phyloP scores from a whole-genome alignment of 306 rosid species.

The Cicer chorassanicum region DNA sequence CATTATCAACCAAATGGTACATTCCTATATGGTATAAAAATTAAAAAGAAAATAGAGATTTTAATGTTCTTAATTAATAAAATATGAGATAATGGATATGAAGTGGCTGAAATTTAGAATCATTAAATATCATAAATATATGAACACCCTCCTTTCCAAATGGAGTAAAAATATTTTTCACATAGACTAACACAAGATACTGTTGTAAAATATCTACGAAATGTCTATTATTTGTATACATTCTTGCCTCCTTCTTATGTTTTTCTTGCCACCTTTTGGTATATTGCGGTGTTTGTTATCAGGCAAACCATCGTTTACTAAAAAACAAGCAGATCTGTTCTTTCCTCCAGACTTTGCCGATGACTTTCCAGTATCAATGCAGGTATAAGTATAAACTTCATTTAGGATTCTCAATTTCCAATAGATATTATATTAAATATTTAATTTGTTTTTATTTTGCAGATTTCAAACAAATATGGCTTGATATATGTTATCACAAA shows the following conservation, averaged over 20 bases:
- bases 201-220: not conserved
- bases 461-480: slow-evolving; percentile 77
- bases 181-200: slow-evolving; percentile 1
- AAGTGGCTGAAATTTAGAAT: slow-evolving; percentile 19
- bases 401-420: slow-evolving; percentile 34
- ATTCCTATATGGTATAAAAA: slow-evolving; percentile 18
- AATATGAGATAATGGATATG: slow-evolving; percentile 21
- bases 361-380: slow-evolving; percentile 90
- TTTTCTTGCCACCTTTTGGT: slow-evolving; percentile 18
- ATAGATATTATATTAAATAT: slow-evolving; percentile 35
- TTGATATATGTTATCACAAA: slow-evolving; percentile 78
- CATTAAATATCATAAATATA: not conserved
- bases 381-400: slow-evolving; percentile 55
- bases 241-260: slow-evolving; percentile 14
- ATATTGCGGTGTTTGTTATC: slow-evolving; percentile 44
- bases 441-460: slow-evolving; percentile 40
- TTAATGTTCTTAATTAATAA: slow-evolving; percentile 8
- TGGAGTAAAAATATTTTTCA: slow-evolving; percentile 23
- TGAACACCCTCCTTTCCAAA: slow-evolving; percentile 3
- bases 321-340: slow-evolving; percentile 83
- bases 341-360: slow-evolving; percentile 88
- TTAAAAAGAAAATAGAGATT: not conserved
- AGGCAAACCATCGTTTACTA: slow-evolving; percentile 76
- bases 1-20: slow-evolving; percentile 13
- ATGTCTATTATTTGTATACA: slow-evolving; percentile 2